Percentiles rank a stretch among this genome's conserved stretches.
Conservation (phyloP, 1,284 basidiomycete genomes). For the Trichosporon inkin region DNA sequence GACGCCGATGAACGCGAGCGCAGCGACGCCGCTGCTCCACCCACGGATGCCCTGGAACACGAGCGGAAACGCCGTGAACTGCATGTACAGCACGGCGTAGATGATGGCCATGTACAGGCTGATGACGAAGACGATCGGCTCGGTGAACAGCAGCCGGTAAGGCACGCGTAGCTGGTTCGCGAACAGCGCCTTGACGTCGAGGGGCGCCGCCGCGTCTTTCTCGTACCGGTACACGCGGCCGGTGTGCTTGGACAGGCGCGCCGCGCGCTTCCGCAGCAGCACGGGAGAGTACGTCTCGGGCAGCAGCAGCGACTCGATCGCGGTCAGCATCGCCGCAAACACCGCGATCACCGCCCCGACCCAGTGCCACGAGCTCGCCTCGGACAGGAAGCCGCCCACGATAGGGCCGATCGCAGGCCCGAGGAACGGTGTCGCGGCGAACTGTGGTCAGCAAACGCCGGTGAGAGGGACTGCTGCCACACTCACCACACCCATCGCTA, state of each 20-base stretch:
- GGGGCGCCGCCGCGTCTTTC: constrained; percentile 46
- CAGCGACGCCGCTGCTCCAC: constrained; percentile 55
- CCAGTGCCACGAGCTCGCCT: constrained; percentile 49
- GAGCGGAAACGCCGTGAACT: constrained; percentile 47
- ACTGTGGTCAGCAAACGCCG: constrained; percentile 28
- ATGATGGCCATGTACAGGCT: constrained; percentile 46
- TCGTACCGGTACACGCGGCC: constrained; percentile 47
- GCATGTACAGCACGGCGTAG: constrained; percentile 48
- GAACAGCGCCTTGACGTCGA: constrained; percentile 39
- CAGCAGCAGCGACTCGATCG: constrained; percentile 34
- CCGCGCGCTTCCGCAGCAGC: constrained; percentile 46
- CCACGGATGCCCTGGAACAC: constrained; percentile 40
- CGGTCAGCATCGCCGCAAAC: constrained; percentile 46
- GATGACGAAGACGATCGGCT: constrained; percentile 51
- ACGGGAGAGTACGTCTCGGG: constrained; percentile 53
- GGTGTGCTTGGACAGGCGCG: constrained; percentile 41
- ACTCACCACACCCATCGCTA: constrained; percentile 51
- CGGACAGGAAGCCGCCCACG: constrained; percentile 45
- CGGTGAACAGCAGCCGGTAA: constrained; percentile 49
- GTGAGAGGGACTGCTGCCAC: too few relatives aligned
- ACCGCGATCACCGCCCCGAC: constrained; percentile 65
- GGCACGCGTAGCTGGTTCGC: constrained; percentile 48
- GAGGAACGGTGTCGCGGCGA: constrained; percentile 51
- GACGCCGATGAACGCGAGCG: constrained; percentile 65
- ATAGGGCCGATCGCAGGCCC: constrained; percentile 36